These are phyloP conservation scores for Saururus chinensis DNA, from an alignment of 164 flowering plant species.

Conservation along the genomic window DNA sequence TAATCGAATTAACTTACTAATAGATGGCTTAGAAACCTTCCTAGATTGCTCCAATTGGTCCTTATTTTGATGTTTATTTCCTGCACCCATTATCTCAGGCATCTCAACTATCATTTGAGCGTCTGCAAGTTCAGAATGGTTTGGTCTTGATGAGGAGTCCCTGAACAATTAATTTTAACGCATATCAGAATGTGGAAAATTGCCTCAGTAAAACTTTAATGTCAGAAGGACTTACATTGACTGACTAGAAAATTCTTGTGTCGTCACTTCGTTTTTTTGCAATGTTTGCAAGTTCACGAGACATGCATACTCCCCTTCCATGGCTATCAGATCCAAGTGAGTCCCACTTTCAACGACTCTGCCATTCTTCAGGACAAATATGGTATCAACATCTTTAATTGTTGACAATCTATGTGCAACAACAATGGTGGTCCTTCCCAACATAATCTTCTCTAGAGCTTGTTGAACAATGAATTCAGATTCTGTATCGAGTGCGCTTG, in stretches of 20 bases:
- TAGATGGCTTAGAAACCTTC: conserved; percentile 23
- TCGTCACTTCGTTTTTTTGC: conserved; percentile 7
- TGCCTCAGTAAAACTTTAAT: background rate
- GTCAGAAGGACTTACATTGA: conserved; percentile 1
- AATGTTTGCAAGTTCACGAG: conserved; percentile 47
- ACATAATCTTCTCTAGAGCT: conserved; percentile 40
- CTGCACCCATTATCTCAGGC: conserved; percentile 8
- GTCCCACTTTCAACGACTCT: conserved; percentile 55
- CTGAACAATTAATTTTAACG: background rate
- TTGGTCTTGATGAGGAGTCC: conserved; percentile 7
- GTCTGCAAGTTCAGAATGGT: conserved; percentile 13
- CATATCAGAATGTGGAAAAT: background rate
- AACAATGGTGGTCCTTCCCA: conserved; percentile 32
- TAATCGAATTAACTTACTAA: conserved; percentile 42
- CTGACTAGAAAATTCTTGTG: conserved; percentile 7
- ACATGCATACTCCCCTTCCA: conserved; percentile 45
- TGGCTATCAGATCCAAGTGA: conserved; percentile 40
- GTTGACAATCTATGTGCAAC: conserved; percentile 43
- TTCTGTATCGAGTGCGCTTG: conserved; percentile 50
- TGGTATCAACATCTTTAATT: conserved; percentile 29
- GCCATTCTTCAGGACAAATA: conserved; percentile 44
- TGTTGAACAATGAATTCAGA: conserved; percentile 45
- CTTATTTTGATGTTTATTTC: conserved; percentile 9
- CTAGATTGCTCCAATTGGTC: conserved; percentile 1
- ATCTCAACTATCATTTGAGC: conserved; percentile 5